Evolutionary conservation across 2,329 filamentous ascomycete species (phyloP), one percentile per base, ranked within the genome.

Genomic region (Huntiella decipiens): DNA sequence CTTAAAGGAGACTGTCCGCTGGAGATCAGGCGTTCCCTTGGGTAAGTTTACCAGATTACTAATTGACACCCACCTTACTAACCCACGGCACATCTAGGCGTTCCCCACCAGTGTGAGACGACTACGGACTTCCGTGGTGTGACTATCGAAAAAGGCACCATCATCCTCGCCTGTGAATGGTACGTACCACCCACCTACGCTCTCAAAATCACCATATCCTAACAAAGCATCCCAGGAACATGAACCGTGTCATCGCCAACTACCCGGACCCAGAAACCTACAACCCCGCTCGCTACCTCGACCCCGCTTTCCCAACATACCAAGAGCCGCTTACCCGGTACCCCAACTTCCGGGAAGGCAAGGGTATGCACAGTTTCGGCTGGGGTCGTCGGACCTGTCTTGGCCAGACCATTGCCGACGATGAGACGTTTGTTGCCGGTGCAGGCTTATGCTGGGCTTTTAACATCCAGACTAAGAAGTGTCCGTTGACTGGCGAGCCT

Each of bases 261-360:
- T 81, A 80, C 54, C 74, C 74, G 1, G 70, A 79, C 53, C 70
- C 73, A n/a, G 73, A 80, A 41, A 66, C 60, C 52, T 80, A 68
- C 60, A 68, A 65, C 22, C 75, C 77, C 0, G 74, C 77, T 52
- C 67, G 76, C 35, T 81, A 72, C 63, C 65, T 81, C 8, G 69
- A 77, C 52, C 59, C 70, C n/a, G 62, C 61, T 15, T 80, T 70
- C 66, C 76, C 76, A 1, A 77, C 75, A 0, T 79, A 71, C 60
- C 71, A 77, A 54, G 74, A 73, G 54, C 76, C 76, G 0, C 65
- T 79, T n/a, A 68, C 68, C 2, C 66, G 68, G 47, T 78, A 71
- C 54, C 76, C 77, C 12, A 75, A 70, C 57, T 68, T 79, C 55
- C 72, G 74, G 52, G 66, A 70, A 54, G 66, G 67, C 34, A 58